Evolutionary conservation across 176 grass and related monocot genomes (phyloP).

Genomic region (Oryza nivara): DNA sequence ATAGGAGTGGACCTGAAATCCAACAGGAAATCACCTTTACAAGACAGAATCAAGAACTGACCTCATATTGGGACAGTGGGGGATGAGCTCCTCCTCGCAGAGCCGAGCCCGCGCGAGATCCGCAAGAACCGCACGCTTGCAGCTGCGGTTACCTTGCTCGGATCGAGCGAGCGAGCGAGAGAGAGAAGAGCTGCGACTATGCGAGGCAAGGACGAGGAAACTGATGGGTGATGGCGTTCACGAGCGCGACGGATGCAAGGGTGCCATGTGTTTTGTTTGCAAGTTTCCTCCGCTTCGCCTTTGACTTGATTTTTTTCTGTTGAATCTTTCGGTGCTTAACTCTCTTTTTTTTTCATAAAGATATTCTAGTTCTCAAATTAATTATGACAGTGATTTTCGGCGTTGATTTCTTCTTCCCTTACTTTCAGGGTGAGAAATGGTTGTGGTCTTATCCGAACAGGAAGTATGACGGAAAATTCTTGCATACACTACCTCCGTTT

Average conservation of each 20-base stretch:
- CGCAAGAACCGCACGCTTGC: conserved; percentile 23
- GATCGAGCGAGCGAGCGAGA: not conserved
- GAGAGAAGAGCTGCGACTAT: not conserved
- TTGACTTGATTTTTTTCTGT: not conserved
- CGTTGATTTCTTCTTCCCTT: not conserved
- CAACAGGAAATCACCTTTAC: not conserved
- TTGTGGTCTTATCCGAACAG: not conserved
- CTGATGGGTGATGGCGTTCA: not conserved
- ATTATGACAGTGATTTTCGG: not conserved
- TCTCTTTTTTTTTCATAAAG: not conserved
- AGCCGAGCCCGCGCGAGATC: conserved; percentile 31
- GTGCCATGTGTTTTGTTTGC: not conserved
- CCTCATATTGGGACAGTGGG: conserved; percentile 38
- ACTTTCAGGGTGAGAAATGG: not conserved
- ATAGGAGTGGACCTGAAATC: not conserved
- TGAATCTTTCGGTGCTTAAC: not conserved
- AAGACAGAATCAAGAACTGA: conserved; percentile 20
- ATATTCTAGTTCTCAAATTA: not conserved
- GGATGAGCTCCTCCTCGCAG: conserved; percentile 8
- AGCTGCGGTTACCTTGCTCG: not conserved
- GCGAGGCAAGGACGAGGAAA: not conserved
- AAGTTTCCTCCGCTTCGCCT: not conserved
- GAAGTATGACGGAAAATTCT: not conserved
- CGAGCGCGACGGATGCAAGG: not conserved
- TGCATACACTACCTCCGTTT: not conserved